Evolutionary conservation across 2,329 filamentous ascomycete genomes (phyloP), one percentile per base, ranked within the genome.

Genomic region (Sporothrix brasiliensis): DNA sequence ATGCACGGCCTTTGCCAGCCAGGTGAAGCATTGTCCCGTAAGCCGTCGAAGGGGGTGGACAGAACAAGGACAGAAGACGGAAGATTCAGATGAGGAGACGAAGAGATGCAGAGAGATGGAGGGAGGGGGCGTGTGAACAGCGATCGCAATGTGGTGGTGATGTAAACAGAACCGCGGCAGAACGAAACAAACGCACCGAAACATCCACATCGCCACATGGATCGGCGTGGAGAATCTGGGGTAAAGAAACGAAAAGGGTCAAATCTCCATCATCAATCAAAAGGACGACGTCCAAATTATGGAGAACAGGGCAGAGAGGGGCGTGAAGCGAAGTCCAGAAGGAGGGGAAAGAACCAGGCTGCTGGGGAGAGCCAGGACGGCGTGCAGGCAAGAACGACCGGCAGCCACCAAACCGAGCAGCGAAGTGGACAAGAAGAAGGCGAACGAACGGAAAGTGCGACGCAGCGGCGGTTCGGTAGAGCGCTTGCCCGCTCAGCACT

Each of bases 11-110:
- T 34, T 21, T 9, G 24, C 41, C n/a, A 14, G 7, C 53, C 41
- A 68, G 44, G 54, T 50, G 41, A 24, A 44, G 67, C 67, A 68
- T 68, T 60, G 67, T 60, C 53, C 54, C 67, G 67, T 49, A 39
- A 16, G 66, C 34, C 41, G 66, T 44, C 24, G 11, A n/a, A 5
- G 21, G 61, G 41, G 41, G 41, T 49, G 61, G 27, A 16, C 24
- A 50, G 19, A 34, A 4, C 24, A n/a, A 44, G 6, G 41, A 11
- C 9, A n/a, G 19, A 13, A 24, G 6, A 39, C 21, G n/a, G 14
- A 44, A 24, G 54, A 3, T 54, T n/a, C n/a, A 54, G 52, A 50
- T 50, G 34, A 50, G 6, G 49, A 47, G 30, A 14, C n/a, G 49
- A 34, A 24, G 34, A 30, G 61, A 50, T 7, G 19, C 13, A n/a